phyloP scores from a whole-genome alignment of 2,329 filamentous ascomycete species.

The Exophiala alcalophila region DNA sequence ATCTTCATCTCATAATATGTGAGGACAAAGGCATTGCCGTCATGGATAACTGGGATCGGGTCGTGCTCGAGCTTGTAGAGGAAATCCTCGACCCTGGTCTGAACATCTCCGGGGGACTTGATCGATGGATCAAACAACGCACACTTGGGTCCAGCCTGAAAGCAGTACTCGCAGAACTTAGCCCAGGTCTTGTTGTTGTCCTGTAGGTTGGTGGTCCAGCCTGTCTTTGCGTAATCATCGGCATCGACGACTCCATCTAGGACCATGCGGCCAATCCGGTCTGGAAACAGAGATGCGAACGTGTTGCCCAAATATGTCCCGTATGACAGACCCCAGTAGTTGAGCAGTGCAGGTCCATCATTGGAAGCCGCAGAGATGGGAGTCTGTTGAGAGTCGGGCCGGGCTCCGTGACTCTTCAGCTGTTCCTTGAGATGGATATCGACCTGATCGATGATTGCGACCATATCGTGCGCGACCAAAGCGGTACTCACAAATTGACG shows the following conservation, averaged over 20 bases:
- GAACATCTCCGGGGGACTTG: slow-evolving; percentile 15
- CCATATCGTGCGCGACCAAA: slow-evolving; percentile 39
- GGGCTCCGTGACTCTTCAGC: neutral
- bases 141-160: slow-evolving; percentile 49
- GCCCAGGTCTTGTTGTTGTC: slow-evolving; percentile 56
- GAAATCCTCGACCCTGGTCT: slow-evolving; percentile 20
- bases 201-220: slow-evolving; percentile 50
- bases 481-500: slow-evolving; percentile 34
- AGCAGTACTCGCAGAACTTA: slow-evolving; percentile 55
- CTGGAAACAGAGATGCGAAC: slow-evolving; percentile 46
- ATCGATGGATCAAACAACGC: slow-evolving; percentile 37
- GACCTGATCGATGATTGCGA: slow-evolving; percentile 35
- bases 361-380: neutral
- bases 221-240: slow-evolving; percentile 48
- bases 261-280: slow-evolving; percentile 41
- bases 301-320: slow-evolving; percentile 46
- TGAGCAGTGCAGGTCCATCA: slow-evolving; percentile 33
- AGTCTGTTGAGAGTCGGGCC: slow-evolving; percentile 3
- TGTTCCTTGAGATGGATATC: slow-evolving; percentile 22
- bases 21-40: slow-evolving; percentile 42
- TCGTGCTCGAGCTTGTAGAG: slow-evolving; percentile 19
- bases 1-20: slow-evolving; percentile 50
- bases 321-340: slow-evolving; percentile 54
- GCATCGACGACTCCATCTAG: slow-evolving; percentile 44
- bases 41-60: slow-evolving; percentile 36